These are phyloP conservation scores for Sordariomycetes sp. DNA, from an alignment of 2,329 filamentous ascomycete species.

Conservation along the genomic window DNA sequence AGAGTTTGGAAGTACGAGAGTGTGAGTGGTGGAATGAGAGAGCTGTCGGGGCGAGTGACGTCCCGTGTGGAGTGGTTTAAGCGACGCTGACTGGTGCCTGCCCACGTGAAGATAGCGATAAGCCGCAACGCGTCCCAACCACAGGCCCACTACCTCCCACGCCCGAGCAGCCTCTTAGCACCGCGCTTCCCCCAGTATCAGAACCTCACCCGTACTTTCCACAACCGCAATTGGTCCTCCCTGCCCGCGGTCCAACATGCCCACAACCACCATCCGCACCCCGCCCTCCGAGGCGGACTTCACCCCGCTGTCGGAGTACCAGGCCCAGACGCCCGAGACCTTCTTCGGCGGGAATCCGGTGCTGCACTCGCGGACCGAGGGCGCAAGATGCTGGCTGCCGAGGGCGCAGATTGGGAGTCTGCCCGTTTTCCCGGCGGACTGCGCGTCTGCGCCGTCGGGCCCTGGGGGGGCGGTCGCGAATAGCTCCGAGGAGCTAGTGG, in stretches of 20 bases:
- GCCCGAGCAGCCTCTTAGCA: neutral
- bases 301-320: slow-evolving; percentile 52
- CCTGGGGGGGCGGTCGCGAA: slow-evolving; percentile 19
- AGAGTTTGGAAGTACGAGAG: neutral
- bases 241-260: neutral
- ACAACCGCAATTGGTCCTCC: neutral
- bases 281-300: slow-evolving; percentile 47
- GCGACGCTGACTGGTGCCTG: neutral
- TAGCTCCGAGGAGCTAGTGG: slow-evolving; percentile 21
- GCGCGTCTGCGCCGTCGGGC: slow-evolving; percentile 15
- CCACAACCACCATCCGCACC: slow-evolving; percentile 11
- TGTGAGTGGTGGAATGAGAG: neutral
- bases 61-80: neutral
- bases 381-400: slow-evolving; percentile 44
- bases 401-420: slow-evolving; percentile 39
- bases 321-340: slow-evolving; percentile 56
- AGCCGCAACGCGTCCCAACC: slow-evolving; percentile 2
- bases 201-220: neutral
- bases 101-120: slow-evolving; percentile 11
- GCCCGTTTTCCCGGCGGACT: slow-evolving; percentile 34
- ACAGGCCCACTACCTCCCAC: neutral
- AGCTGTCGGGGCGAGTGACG: neutral
- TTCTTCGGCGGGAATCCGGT: slow-evolving; percentile 62
- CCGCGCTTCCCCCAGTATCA: neutral
- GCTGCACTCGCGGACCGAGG: slow-evolving; percentile 48